Evolutionary conservation across 2,329 filamentous ascomycete species (phyloP), one percentile per base, ranked within the genome.

Genomic region (Hypoxylon sp.): DNA sequence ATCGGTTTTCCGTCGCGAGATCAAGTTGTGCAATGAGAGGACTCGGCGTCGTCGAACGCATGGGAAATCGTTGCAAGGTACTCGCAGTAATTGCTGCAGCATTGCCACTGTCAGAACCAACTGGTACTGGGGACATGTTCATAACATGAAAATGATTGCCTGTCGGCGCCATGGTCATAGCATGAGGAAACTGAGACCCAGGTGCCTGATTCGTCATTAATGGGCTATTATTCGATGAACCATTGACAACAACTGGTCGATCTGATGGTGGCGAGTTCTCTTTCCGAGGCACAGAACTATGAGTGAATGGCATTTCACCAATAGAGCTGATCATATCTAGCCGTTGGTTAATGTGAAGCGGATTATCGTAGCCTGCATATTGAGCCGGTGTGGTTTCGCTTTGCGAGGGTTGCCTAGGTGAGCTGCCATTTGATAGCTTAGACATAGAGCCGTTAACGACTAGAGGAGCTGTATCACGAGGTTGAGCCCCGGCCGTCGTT

Each of bases 21-120:
- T 89, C 87, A 17, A 89, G 78, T 6, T 87, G 85, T 13, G 86
- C 86, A 67, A 88, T 86, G 2, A 83, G 78, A 21, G 82, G 83
- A 65, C 80, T 86, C 47, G 85, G 84, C 24, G 81, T 79, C 58
- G 81, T 79, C 57, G 82, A 80, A 10, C 83, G 82, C 3, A 79
- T 77, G 64, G 82, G 71, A 42, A 76, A 75, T 35, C 74, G 72
- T 52, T 71, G 72, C 27, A 74, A 63, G 6, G 35, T 50, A 32
- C 61, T 58, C 7, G 73, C 62, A 6, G 66, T 50, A 63, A 42
- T 8, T 19, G 55, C 59, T 3, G 58, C 15, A 10, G 21, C 21
- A 31, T 56, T 61, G n/a, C 63, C 56, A 35, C 21, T 21, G 21
- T 64, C 54, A 8, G 79, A 76, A 15, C 77, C 71, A 24, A 70